These are phyloP conservation scores for Boletus mariae DNA, from an alignment of 1,284 basidiomycete genomes.

Conservation along the genomic window DNA sequence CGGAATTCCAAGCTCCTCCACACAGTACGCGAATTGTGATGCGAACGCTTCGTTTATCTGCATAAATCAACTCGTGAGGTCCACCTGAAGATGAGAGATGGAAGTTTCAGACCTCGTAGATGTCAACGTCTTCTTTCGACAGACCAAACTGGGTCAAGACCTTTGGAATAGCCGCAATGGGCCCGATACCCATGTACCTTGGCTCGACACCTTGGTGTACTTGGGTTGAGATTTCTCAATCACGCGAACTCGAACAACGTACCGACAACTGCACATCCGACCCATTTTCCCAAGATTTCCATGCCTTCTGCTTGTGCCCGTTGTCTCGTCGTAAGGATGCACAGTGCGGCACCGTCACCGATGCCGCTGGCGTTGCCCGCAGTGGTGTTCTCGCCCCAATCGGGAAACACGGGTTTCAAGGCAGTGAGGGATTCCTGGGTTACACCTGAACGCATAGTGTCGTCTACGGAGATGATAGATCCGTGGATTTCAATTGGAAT, in stretches of 20 bases:
- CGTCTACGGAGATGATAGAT: constrained; percentile 61
- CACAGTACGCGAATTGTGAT: constrained; percentile 75
- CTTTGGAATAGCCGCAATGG: constrained; percentile 82
- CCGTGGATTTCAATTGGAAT: constrained; percentile 69
- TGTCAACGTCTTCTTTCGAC: constrained; percentile 79
- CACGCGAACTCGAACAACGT: constrained; percentile 20
- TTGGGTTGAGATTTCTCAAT: constrained; percentile 4
- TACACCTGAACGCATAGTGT: constrained; percentile 80
- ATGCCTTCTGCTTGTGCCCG: constrained; percentile 83
- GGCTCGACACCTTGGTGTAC: constrained; percentile 68
- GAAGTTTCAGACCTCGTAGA: constrained; percentile 70
- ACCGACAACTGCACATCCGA: constrained; percentile 80
- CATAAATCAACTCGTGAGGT: neutral
- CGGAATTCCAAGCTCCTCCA: constrained; percentile 76
- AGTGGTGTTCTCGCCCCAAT: constrained; percentile 77
- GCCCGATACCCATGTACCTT: constrained; percentile 83
- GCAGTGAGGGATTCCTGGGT: constrained; percentile 62
- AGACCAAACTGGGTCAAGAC: constrained; percentile 72
- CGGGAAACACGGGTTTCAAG: constrained; percentile 72
- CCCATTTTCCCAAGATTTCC: constrained; percentile 87
- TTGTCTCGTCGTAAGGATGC: constrained; percentile 82
- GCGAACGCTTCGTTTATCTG: constrained; percentile 85
- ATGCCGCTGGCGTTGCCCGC: constrained; percentile 92
- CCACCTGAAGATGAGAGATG: constrained; percentile 21
- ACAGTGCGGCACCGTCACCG: constrained; percentile 91